These are phyloP conservation scores for Discostella stelligera DNA, from an alignment of 352 stramenopile genomes.

Conservation along the genomic window DNA sequence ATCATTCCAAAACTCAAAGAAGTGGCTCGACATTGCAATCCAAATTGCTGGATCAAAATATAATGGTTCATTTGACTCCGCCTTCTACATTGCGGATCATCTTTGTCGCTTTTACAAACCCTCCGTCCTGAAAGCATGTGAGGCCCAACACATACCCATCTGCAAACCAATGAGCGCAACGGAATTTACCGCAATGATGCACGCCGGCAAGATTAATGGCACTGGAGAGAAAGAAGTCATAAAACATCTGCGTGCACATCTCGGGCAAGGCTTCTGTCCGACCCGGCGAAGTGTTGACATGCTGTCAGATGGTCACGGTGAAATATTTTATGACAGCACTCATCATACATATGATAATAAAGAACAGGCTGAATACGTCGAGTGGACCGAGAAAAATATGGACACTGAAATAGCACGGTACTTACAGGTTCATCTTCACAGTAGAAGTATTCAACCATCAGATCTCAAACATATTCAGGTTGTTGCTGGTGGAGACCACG, in stretches of 20 bases:
- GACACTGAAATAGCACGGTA: not conserved
- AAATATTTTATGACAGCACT: not conserved
- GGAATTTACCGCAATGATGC: not conserved
- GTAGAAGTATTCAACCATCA: not conserved
- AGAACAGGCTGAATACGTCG: not conserved
- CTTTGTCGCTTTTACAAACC: not conserved
- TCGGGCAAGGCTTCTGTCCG: constrained; percentile 5
- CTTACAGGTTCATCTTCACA: not conserved
- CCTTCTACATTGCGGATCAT: not conserved
- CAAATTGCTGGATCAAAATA: constrained; percentile 5
- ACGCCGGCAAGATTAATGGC: not conserved
- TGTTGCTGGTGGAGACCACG: not conserved
- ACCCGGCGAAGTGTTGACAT: not conserved
- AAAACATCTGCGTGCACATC: constrained; percentile 4
- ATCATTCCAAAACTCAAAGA: constrained; percentile 4
- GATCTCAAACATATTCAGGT: not conserved
- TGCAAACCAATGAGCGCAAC: constrained; percentile 5
- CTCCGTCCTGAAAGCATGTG: not conserved
- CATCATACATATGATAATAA: not conserved
- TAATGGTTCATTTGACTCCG: not conserved
- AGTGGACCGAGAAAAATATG: constrained; percentile 7
- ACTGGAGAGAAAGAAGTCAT: constrained; percentile 1
- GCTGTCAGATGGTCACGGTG: constrained; percentile 1
- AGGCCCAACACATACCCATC: not conserved
- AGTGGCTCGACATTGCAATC: not conserved